These are phyloP conservation scores for Pachysandra terminalis DNA, from an alignment of 164 flowering plant genomes.

Conservation along the genomic window DNA sequence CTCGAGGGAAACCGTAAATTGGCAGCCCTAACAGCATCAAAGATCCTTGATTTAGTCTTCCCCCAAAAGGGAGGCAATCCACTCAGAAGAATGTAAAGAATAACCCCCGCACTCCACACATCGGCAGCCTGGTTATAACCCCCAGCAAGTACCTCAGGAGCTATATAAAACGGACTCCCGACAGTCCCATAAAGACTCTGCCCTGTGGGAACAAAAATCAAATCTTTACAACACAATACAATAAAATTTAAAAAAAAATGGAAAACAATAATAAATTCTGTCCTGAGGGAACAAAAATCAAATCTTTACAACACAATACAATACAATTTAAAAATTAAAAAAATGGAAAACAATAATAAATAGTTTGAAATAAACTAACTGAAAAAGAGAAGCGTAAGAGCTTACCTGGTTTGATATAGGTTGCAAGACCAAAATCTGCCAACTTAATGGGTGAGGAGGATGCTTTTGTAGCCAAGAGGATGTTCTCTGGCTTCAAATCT, in stretches of 20 bases:
- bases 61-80: conserved; percentile 90
- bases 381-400: background rate
- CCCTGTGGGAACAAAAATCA: conserved; percentile 34
- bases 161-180: conserved; percentile 84
- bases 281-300: conserved; percentile 33
- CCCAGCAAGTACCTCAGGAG: conserved; percentile 78
- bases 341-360: too few relatives aligned
- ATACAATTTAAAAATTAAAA: background rate
- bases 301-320: conserved; percentile 1
- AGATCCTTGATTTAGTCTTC: conserved; percentile 69
- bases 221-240: conserved; percentile 1
- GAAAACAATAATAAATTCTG: conserved; percentile 18
- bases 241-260: background rate
- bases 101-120: conserved; percentile 87
- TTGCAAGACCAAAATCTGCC: conserved; percentile 68
- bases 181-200: conserved; percentile 65
- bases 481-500: conserved; percentile 65
- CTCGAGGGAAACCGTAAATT: conserved; percentile 62
- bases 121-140: conserved; percentile 78
- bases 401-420: conserved; percentile 70
- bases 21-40: conserved; percentile 81
- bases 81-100: conserved; percentile 81
- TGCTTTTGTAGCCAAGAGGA: conserved; percentile 44
- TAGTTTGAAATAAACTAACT: background rate
- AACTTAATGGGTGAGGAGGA: conserved; percentile 47